phyloP scores from a whole-genome alignment of 192 early-diverging fungal genomes.

The Hyaloraphidium curvatum region DNA sequence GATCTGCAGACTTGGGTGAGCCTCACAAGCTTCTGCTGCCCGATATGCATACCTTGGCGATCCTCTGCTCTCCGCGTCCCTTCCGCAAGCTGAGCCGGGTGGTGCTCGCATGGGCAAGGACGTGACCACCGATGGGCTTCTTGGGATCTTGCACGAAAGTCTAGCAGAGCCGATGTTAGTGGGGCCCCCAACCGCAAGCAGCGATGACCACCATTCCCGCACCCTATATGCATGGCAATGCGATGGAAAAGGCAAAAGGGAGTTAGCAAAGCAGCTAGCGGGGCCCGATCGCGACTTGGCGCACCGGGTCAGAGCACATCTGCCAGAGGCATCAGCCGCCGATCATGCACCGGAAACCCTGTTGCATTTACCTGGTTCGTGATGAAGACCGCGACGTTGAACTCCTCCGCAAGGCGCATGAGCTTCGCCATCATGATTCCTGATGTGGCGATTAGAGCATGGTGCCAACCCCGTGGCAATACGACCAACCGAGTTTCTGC shows the following conservation, averaged over 20 bases:
- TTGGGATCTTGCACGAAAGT: conserved; percentile 73
- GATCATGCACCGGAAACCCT: too few species aligned
- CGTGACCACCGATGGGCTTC: conserved; percentile 59
- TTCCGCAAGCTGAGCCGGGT: conserved; percentile 62
- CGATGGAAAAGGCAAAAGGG: conserved; percentile 6
- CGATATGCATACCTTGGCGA: too few species aligned
- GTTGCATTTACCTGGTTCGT: conserved; percentile 73
- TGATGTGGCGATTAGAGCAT: too few species aligned
- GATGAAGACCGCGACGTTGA: conserved; percentile 63
- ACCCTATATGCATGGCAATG: conserved; percentile 35
- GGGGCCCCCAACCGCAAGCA: too few species aligned
- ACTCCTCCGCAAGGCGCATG: conserved; percentile 61
- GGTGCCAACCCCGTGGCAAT: too few species aligned
- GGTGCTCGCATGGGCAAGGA: conserved; percentile 28
- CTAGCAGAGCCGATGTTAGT: too few species aligned
- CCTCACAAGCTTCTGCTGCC: too few species aligned
- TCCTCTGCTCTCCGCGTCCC: conserved; percentile 55
- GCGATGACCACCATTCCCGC: too few species aligned
- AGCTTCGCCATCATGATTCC: conserved; percentile 59
- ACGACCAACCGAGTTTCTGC: conserved; percentile 46
- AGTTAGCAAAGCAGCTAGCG: background rate
- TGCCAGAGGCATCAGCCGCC: too few species aligned
- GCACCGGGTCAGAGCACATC: conserved; percentile 5
- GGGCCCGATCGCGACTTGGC: background rate
- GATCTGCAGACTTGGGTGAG: too few species aligned